These are phyloP conservation scores for Nitzschia inconspicua DNA, from an alignment of 108 stramenopile species.

Conservation along the genomic window DNA sequence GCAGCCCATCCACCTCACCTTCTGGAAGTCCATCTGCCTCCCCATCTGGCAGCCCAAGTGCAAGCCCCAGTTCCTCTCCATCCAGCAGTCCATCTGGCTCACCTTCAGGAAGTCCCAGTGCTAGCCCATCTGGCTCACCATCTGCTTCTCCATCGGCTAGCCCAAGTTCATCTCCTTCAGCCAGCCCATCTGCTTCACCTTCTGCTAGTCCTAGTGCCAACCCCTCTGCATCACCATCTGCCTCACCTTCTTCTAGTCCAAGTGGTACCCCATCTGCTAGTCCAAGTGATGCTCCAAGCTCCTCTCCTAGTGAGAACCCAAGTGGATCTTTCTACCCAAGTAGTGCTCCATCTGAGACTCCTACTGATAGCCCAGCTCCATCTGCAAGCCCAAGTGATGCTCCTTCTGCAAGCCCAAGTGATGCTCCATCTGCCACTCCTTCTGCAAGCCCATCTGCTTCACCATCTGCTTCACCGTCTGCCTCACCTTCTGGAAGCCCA, in stretches of 20 bases:
- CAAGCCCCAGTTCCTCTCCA: neutral
- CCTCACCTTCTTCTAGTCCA: neutral
- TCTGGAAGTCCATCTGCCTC: neutral
- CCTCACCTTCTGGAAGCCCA: neutral
- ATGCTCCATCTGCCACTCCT: neutral
- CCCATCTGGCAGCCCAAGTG: conserved; percentile 6
- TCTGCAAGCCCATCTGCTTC: neutral
- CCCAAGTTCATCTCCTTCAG: neutral
- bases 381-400: neutral
- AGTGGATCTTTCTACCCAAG: conserved; percentile 7
- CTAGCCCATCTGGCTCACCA: neutral
- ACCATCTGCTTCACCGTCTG: neutral
- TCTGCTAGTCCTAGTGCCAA: neutral
- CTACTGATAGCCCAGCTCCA: neutral
- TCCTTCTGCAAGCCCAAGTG: neutral
- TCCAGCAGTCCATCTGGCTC: neutral
- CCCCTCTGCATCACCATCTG: neutral
- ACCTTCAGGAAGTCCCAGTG: conserved; percentile 2
- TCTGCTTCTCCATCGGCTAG: neutral
- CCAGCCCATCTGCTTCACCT: conserved; percentile 8
- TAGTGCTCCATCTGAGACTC: conserved; percentile 9
- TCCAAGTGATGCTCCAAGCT: conserved; percentile 16
- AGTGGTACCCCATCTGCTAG: neutral
- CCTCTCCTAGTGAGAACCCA: neutral
- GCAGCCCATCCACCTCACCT: neutral